These are phyloP conservation scores for Eimeria maxima DNA, from an alignment of 169 alveolate species.

Conservation along the genomic window DNA sequence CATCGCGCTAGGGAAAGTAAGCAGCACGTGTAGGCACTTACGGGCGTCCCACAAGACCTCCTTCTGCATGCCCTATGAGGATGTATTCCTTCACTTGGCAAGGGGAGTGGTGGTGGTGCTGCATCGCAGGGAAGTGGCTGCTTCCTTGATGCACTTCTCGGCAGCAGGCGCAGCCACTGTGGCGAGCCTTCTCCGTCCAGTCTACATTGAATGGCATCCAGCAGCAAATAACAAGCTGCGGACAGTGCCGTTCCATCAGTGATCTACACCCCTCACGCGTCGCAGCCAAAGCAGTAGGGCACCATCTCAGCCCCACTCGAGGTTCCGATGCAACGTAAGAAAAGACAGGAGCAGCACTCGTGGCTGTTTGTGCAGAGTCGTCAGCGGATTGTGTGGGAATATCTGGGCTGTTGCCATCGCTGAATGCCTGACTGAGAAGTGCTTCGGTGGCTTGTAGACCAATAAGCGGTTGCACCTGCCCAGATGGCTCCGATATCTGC, in stretches of 20 bases:
- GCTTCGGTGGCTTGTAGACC: background rate
- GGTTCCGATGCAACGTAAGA: conserved; percentile 70
- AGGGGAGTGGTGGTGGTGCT: background rate
- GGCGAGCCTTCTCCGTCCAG: conserved; percentile 77
- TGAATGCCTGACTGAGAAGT: background rate
- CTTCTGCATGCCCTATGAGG: conserved; percentile 79
- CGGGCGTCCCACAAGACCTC: conserved; percentile 83
- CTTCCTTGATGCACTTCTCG: background rate
- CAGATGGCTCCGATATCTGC: background rate
- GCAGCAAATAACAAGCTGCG: conserved; percentile 81
- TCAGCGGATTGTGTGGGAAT: background rate
- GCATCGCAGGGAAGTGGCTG: background rate
- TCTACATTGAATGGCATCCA: conserved; percentile 83
- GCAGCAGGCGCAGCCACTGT: conserved; percentile 66
- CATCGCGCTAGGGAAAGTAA: background rate
- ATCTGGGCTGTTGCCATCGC: background rate
- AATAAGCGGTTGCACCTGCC: background rate
- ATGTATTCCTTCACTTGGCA: conserved; percentile 77
- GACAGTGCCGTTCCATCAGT: conserved; percentile 62
- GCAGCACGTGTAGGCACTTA: conserved; percentile 1
- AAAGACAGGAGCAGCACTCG: background rate
- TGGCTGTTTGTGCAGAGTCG: background rate
- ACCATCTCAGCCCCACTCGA: conserved; percentile 42
- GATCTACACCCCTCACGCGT: conserved; percentile 50
- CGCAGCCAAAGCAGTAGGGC: background rate